A percentile compares a stretch with the other conserved stretches of the same genome.
Conservation (phyloP, 192 early-diverging fungal genomes). For the Ambispora gerdemannii region DNA sequence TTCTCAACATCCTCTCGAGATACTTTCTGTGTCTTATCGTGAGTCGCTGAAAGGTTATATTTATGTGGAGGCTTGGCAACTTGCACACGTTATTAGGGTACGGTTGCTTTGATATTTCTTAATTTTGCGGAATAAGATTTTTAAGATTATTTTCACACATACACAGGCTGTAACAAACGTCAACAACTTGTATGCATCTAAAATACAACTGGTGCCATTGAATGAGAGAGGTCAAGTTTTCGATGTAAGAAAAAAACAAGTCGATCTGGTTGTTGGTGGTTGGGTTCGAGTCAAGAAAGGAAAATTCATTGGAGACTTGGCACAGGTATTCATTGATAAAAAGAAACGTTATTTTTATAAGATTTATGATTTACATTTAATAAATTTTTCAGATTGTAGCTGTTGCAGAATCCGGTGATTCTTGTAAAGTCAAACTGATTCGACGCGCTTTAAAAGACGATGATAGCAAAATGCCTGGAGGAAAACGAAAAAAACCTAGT, state of each 20-base stretch:
- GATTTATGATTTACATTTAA: neutral
- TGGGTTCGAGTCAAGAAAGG: conserved; percentile 93
- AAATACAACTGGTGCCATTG: conserved; percentile 80
- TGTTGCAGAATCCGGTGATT: conserved; percentile 64
- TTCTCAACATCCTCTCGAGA: conserved; percentile 59
- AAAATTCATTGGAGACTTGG: conserved; percentile 91
- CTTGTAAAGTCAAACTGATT: conserved; percentile 66
- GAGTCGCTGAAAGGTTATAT: conserved; percentile 86
- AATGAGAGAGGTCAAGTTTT: conserved; percentile 90
- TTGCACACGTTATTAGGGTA: conserved; percentile 72
- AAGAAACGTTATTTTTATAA: neutral
- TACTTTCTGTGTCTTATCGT: conserved; percentile 78
- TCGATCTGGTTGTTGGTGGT: conserved; percentile 59
- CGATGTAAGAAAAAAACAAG: conserved; percentile 63
- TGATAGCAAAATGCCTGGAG: conserved; percentile 72
- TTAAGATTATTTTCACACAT: neutral
- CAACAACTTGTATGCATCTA: conserved; percentile 66
- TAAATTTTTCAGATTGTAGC: conserved; percentile 43
- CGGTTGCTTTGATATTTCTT: too few relatives aligned
- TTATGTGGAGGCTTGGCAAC: conserved; percentile 83
- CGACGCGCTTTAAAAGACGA: conserved; percentile 70
- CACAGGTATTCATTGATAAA: conserved; percentile 55
- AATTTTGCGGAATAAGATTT: too few relatives aligned
- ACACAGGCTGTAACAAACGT: conserved; percentile 67
- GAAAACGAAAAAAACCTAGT: conserved; percentile 15